phyloP scores from a whole-genome alignment of 306 rosid species.

The Cicer judaicum region DNA sequence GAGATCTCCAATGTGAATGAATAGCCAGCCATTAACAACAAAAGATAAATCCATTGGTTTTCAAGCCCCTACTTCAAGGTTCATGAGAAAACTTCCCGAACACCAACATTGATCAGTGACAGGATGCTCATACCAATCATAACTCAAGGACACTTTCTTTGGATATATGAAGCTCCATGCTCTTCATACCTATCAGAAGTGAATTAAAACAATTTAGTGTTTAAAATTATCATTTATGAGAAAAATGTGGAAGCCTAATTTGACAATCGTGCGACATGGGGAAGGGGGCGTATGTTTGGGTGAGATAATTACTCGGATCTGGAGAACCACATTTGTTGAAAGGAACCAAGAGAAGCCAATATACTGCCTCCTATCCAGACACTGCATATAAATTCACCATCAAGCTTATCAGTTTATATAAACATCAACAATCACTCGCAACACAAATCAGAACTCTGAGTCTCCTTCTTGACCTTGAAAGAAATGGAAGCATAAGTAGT shows the following conservation, averaged over 20 bases:
- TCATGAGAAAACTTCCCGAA: constrained; percentile 24
- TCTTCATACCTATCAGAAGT: constrained; percentile 81
- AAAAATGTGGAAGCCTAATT: constrained; percentile 10
- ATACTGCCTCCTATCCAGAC: constrained; percentile 99
- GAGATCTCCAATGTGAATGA: constrained; percentile 16
- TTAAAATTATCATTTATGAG: neutral
- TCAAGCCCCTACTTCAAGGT: constrained; percentile 48
- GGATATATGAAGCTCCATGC: constrained; percentile 96
- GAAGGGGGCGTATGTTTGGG: neutral
- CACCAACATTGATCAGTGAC: constrained; percentile 27
- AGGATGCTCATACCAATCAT: constrained; percentile 8
- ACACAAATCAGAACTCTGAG: constrained; percentile 43
- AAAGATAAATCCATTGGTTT: constrained; percentile 22
- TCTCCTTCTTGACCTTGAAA: neutral
- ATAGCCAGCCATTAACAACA: constrained; percentile 2
- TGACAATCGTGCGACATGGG: neutral
- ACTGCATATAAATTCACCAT: constrained; percentile 53
- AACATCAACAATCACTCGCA: constrained; percentile 37
- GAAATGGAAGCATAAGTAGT: neutral
- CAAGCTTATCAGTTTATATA: constrained; percentile 31
- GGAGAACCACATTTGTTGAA: constrained; percentile 91
- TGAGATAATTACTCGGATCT: constrained; percentile 78
- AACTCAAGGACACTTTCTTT: constrained; percentile 87
- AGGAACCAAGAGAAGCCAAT: constrained; percentile 99
- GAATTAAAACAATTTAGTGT: constrained; percentile 19